Evolutionary conservation across 2,329 filamentous ascomycete genomes (phyloP), one percentile per base, ranked within the genome.

Genomic region (Eutypa lata): DNA sequence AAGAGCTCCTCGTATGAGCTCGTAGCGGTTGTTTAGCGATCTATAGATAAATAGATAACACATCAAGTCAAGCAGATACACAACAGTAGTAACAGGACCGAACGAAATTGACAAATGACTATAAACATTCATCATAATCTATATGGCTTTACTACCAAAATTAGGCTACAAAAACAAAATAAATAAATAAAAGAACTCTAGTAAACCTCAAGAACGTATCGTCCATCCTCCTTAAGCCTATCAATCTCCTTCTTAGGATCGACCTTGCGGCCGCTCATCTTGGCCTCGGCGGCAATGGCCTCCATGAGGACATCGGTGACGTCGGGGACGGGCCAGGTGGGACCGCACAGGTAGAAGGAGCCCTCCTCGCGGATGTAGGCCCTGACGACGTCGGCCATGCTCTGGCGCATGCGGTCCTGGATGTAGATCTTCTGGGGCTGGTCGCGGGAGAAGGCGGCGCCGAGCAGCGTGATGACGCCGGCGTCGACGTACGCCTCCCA

Each of bases 391-490:
- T 94, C 87, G 44, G 78, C 75, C 54, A 97, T 75, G 0, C 88
- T 91, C 81, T 97, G 82, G 53, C 94, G 82, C 94, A 99, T 99
- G 61, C 92, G 85, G 71, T 99, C 94, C 78, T 99, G 94, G 68
- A 99, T 99, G 75, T 99, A 99, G 60, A 99, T 96, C 86, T 99
- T 99, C 77, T 97, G 82, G 16, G 90, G 89, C 81, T 99, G 94
- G 70, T 99, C 94, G 69, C 94, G 88, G 54, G 90, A 96, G 80
- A 99, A 99, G 43, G 94, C 94, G 49, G 90, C 86, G 49, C 94
- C 94, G 48, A 99, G 84, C 42, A 96, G 82, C 0, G 94, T 99
- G 70, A 99, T 92, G 63, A 99, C 90, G 49, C 94, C 94, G 0
- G 94, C 91, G 55, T 92, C 93, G 68, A 94, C 84, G 74, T 99